These are phyloP conservation scores for Rhizopus arrhizus DNA, from an alignment of 371 early-diverging fungal species.

Conservation along the genomic window DNA sequence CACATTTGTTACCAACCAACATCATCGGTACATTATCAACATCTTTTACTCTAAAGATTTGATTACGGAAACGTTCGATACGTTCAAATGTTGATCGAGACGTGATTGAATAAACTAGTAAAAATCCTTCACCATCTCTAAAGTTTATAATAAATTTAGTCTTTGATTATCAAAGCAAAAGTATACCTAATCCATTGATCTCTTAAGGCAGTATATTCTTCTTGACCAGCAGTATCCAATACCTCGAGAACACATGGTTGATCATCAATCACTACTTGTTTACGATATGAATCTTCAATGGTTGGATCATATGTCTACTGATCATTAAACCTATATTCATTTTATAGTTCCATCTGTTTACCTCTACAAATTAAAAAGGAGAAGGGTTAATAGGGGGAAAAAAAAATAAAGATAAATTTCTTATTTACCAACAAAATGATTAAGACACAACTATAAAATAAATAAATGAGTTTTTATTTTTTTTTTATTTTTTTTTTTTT, in stretches of 20 bases:
- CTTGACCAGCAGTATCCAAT: constrained; percentile 91
- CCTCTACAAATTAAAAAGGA: constrained; percentile 40
- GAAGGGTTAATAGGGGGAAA: neutral
- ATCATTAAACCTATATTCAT: constrained; percentile 18
- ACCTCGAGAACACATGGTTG: constrained; percentile 86
- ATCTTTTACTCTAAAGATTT: constrained; percentile 84
- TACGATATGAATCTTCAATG: constrained; percentile 54
- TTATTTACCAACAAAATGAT: constrained; percentile 73
- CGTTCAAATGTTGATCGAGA: constrained; percentile 84
- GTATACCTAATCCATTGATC: constrained; percentile 89
- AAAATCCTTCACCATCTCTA: constrained; percentile 87
- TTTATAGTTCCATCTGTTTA: constrained; percentile 71
- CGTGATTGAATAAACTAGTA: constrained; percentile 86
- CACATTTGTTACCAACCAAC: constrained; percentile 92
- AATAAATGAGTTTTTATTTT: neutral
- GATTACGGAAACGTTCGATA: constrained; percentile 76
- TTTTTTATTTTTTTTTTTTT: neutral
- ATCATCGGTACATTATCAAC: constrained; percentile 80
- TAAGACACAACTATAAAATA: constrained; percentile 60
- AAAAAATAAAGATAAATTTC: neutral
- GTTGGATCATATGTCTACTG: constrained; percentile 43
- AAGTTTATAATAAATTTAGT: neutral
- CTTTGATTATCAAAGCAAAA: neutral
- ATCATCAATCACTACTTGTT: constrained; percentile 89
- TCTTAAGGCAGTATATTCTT: constrained; percentile 83